These are phyloP conservation scores for Ziziphus jujuba DNA, from an alignment of 306 rosid species.

Conservation along the genomic window DNA sequence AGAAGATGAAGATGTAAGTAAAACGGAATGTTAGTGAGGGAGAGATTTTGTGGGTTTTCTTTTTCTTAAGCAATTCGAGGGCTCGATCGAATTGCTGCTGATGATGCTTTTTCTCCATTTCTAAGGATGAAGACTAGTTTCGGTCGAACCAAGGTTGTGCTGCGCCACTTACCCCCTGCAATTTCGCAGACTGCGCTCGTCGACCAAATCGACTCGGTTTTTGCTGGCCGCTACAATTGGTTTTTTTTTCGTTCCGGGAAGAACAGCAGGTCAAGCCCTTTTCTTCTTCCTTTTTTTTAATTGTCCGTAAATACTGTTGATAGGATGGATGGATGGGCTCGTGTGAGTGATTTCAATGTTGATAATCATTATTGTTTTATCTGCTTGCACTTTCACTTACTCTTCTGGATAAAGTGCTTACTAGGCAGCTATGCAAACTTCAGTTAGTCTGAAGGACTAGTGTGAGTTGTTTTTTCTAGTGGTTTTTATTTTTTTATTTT, in stretches of 20 bases:
- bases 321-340: neutral
- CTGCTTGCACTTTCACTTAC: no score
- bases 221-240: slow-evolving; percentile 68
- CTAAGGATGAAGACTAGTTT: slow-evolving; percentile 54
- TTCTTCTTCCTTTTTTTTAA: no score
- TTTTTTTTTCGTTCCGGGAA: slow-evolving; percentile 56
- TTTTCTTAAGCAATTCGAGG: slow-evolving; percentile 8
- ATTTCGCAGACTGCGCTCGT: slow-evolving; percentile 46
- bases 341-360: no score
- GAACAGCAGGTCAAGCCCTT: slow-evolving; percentile 40
- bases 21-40: slow-evolving; percentile 37
- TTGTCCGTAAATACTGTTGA: neutral
- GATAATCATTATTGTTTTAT: no score
- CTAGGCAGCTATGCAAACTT: no score
- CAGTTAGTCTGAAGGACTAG: no score
- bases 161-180: slow-evolving; percentile 75
- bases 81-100: no score
- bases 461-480: no score
- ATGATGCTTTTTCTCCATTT: neutral
- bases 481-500: no score
- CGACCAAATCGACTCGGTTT: slow-evolving; percentile 47
- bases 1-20: no score
- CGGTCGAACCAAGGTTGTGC: slow-evolving; percentile 80
- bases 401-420: no score
- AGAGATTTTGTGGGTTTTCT: neutral